Evolutionary conservation across 2,329 filamentous ascomycete genomes (phyloP).

Genomic region (Paecilomyces niveus): DNA sequence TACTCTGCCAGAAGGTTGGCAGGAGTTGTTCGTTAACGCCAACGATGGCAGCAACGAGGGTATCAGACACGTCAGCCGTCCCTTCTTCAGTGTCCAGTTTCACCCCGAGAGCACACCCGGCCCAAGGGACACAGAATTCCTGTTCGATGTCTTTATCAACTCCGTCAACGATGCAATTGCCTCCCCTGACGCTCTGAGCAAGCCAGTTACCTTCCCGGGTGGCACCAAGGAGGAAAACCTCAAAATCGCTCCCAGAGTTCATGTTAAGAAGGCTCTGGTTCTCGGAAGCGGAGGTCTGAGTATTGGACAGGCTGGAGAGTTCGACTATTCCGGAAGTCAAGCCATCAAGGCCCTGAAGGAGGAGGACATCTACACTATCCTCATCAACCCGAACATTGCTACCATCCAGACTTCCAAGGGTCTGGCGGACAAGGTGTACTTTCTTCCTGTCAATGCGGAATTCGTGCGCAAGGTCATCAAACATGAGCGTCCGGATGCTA

Average conservation of each 20-base stretch:
- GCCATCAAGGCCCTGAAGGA: constrained; percentile 98
- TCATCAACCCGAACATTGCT: constrained; percentile 99
- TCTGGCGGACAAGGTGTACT: constrained; percentile 97
- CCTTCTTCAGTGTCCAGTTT: constrained; percentile 99
- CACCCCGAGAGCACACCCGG: constrained; percentile 96
- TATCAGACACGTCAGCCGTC: constrained; percentile 76
- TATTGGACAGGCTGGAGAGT: constrained; percentile 96
- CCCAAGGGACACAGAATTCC: constrained; percentile 87
- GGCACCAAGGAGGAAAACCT: constrained; percentile 74
- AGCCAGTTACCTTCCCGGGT: constrained; percentile 80
- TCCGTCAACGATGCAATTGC: constrained; percentile 67
- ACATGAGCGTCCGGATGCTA: constrained; percentile 89
- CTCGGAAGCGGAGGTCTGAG: constrained; percentile 91
- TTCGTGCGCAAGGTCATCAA: constrained; percentile 97
- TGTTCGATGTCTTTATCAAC: constrained; percentile 94
- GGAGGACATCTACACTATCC: constrained; percentile 93
- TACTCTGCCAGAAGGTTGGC: constrained; percentile 72
- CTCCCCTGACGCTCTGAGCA: constrained; percentile 58
- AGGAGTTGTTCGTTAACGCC: constrained; percentile 93
- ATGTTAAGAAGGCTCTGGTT: constrained; percentile 89
- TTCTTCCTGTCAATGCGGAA: constrained; percentile 91
- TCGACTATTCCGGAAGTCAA: constrained; percentile 97
- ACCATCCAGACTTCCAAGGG: constrained; percentile 98
- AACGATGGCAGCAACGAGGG: constrained; percentile 98
- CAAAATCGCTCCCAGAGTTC: constrained; percentile 66